Evolutionary conservation across 2,329 filamentous ascomycete species (phyloP).

Genomic region (Phyllosticta ampelicida): DNA sequence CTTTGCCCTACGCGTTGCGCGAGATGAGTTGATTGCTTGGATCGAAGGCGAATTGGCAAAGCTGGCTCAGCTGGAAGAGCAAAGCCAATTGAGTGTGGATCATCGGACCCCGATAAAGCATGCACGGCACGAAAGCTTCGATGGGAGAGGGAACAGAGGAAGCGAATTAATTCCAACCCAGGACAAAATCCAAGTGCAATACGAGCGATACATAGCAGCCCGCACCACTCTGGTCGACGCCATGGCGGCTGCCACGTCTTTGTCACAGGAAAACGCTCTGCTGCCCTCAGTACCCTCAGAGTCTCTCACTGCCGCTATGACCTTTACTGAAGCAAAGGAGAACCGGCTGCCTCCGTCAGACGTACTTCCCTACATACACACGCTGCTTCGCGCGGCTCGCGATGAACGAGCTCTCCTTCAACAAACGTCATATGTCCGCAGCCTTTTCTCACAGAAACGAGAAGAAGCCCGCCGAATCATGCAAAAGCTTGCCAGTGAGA

Average conservation of each 20-base stretch:
- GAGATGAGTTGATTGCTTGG: slow-evolving; percentile 41
- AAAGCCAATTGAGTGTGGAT: slow-evolving; percentile 14
- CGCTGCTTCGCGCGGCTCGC: slow-evolving; percentile 17
- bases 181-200: slow-evolving; percentile 18
- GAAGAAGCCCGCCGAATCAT: slow-evolving; percentile 21
- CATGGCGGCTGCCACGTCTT: slow-evolving; percentile 5
- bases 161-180: slow-evolving; percentile 14
- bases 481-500: slow-evolving; percentile 27
- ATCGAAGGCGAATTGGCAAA: slow-evolving; percentile 39
- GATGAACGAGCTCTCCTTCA: slow-evolving; percentile 24
- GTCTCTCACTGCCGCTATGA: background rate
- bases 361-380: slow-evolving; percentile 22
- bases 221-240: slow-evolving; percentile 16
- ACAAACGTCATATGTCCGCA: slow-evolving; percentile 24
- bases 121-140: background rate
- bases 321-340: background rate
- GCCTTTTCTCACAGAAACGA: slow-evolving; percentile 21
- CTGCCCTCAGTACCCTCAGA: background rate
- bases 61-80: slow-evolving; percentile 24
- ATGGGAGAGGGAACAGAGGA: background rate
- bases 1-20: slow-evolving; percentile 32
- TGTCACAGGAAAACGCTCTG: background rate
- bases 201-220: slow-evolving; percentile 22
- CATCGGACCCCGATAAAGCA: background rate
- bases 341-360: slow-evolving; percentile 8